Evolutionary conservation across 352 stramenopile genomes (phyloP).

Genomic region (Phytophthora pluvialis): DNA sequence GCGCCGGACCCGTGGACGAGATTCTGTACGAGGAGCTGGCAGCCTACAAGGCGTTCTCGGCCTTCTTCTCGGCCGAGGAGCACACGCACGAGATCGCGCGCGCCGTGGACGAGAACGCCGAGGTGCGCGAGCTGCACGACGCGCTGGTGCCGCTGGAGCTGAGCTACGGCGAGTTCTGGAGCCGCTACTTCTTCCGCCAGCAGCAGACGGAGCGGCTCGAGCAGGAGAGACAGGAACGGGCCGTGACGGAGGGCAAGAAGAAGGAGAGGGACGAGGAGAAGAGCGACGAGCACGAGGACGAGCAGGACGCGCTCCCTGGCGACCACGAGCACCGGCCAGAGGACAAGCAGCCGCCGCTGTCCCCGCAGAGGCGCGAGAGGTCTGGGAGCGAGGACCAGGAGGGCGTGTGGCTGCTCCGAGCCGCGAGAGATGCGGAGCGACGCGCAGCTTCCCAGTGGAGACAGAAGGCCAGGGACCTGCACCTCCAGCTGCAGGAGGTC

Average conservation of each 20-base stretch:
- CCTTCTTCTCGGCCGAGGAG: slow-evolving; percentile 66
- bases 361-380: slow-evolving; percentile 24
- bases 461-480: slow-evolving; percentile 70
- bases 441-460: slow-evolving; percentile 67
- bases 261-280: slow-evolving; percentile 42
- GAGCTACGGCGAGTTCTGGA: slow-evolving; percentile 87
- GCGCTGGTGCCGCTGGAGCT: slow-evolving; percentile 77
- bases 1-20: slow-evolving; percentile 77
- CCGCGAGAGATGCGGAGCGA: slow-evolving; percentile 46
- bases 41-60: slow-evolving; percentile 68
- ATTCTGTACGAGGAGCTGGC: slow-evolving; percentile 85
- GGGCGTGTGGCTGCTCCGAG: slow-evolving; percentile 49
- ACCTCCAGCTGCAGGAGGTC: slow-evolving; percentile 55
- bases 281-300: slow-evolving; percentile 43
- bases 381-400: slow-evolving; percentile 39
- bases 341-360: slow-evolving; percentile 12
- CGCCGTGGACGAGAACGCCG: slow-evolving; percentile 58
- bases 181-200: slow-evolving; percentile 80
- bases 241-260: slow-evolving; percentile 29
- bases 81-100: slow-evolving; percentile 78
- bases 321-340: slow-evolving; percentile 31
- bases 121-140: slow-evolving; percentile 67
- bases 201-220: slow-evolving; percentile 53
- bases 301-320: slow-evolving; percentile 27
- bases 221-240: slow-evolving; percentile 30